Evolutionary conservation across 805 yeast genomes (phyloP).

Genomic region (Lipomyces spencermartinsiae): DNA sequence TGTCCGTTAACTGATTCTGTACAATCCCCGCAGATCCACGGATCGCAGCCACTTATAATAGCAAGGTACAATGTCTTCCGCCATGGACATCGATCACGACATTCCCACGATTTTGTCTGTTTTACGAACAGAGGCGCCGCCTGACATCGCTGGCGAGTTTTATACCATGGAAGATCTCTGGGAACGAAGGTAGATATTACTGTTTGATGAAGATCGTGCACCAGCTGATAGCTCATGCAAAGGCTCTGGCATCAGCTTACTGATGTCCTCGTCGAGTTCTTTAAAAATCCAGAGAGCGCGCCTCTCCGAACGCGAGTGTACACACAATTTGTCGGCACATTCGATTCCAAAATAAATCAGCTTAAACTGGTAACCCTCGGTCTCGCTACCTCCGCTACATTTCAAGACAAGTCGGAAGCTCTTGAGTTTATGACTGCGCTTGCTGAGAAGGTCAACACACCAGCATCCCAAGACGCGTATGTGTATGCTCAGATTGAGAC

Average conservation of each 20-base stretch:
- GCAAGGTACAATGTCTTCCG: constrained; percentile 24
- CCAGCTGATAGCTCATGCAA: background rate
- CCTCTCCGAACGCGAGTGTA: constrained; percentile 69
- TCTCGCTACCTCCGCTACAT: constrained; percentile 57
- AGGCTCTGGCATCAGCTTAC: constrained; percentile 93
- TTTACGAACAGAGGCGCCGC: constrained; percentile 69
- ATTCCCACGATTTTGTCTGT: constrained; percentile 60
- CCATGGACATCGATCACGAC: constrained; percentile 45
- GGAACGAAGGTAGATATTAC: constrained; percentile 63
- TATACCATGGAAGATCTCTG: constrained; percentile 80
- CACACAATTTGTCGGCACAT: constrained; percentile 69
- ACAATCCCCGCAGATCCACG: background rate
- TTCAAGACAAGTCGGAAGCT: constrained; percentile 54
- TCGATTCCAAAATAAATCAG: constrained; percentile 75
- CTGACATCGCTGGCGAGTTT: constrained; percentile 65
- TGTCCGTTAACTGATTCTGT: background rate
- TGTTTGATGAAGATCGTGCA: background rate
- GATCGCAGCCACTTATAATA: background rate
- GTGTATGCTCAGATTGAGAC: constrained; percentile 70
- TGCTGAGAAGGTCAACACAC: constrained; percentile 54
- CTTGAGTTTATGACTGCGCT: constrained; percentile 56
- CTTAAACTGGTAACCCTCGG: constrained; percentile 79
- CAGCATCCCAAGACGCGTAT: constrained; percentile 58
- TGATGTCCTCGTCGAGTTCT: constrained; percentile 65
- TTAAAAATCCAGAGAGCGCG: constrained; percentile 57